Evolutionary conservation across 306 rosid genomes (phyloP).

Genomic region (Lathyrus oleraceus): DNA sequence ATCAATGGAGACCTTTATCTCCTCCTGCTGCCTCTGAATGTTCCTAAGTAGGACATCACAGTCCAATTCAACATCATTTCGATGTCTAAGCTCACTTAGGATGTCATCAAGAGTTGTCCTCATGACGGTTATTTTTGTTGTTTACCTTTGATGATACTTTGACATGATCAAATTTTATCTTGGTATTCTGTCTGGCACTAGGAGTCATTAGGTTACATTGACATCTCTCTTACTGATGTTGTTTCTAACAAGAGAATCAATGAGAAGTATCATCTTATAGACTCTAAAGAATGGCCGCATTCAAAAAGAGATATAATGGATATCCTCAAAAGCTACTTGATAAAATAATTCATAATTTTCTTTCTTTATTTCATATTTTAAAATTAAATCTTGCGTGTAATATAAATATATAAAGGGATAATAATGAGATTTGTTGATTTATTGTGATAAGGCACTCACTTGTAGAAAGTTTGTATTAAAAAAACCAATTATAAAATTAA

Average conservation of each 20-base stretch:
- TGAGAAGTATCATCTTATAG: conserved; percentile 82
- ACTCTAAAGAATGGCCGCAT: conserved; percentile 86
- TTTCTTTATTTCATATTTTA: background rate
- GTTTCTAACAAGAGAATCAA: conserved; percentile 75
- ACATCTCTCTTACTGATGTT: conserved; percentile 68
- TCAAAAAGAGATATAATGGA: conserved; percentile 90
- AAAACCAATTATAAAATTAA: no score
- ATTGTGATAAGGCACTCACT: no score
- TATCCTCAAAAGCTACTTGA: conserved; percentile 43
- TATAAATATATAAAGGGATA: background rate
- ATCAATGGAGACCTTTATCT: no score
- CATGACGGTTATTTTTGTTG: no score
- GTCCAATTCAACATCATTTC: no score
- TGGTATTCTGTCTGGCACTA: conserved; percentile 23
- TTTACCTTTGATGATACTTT: background rate
- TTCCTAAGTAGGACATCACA: no score
- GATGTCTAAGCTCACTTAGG: no score
- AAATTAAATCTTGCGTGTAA: background rate
- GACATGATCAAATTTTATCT: no score
- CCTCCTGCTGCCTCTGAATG: no score
- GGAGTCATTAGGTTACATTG: conserved; percentile 80
- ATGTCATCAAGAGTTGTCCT: no score
- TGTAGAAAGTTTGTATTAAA: no score
- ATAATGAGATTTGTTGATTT: background rate
- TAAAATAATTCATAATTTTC: background rate